Conservation (phyloP, 208 protist genomes). For the Trypanosoma rangeli region DNA sequence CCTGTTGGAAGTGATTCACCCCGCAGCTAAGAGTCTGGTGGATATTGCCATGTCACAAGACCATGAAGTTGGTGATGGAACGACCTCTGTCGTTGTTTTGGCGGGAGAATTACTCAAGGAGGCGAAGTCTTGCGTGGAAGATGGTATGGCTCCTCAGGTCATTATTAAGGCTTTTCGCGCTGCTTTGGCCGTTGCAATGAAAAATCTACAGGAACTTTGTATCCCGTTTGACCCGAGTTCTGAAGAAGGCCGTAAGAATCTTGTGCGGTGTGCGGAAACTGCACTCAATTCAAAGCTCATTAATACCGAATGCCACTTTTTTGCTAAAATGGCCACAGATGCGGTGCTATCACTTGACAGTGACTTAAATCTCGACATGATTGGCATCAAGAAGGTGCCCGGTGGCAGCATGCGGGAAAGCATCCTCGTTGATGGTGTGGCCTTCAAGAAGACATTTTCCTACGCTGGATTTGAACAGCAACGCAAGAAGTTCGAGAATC, state of each 20-base stretch:
- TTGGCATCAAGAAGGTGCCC: slow-evolving; percentile 99
- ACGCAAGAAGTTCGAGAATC: slow-evolving; percentile 97
- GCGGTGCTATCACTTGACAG: slow-evolving; percentile 96
- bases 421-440: slow-evolving; percentile 98
- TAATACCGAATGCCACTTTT: slow-evolving; percentile 95
- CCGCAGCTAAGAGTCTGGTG: slow-evolving; percentile 98
- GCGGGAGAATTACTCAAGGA: slow-evolving; percentile 98
- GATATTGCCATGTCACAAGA: slow-evolving; percentile 99
- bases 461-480: slow-evolving; percentile 99
- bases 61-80: slow-evolving; percentile 99
- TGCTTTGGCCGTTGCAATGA: slow-evolving; percentile 77
- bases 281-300: slow-evolving; percentile 99
- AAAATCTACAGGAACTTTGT: slow-evolving; percentile 91
- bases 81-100: slow-evolving; percentile 99
- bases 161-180: slow-evolving; percentile 97
- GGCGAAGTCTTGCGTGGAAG: slow-evolving; percentile 98
- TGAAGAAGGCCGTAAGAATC: slow-evolving; percentile 69
- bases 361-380: slow-evolving; percentile 97
- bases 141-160: slow-evolving; percentile 99
- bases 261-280: slow-evolving; percentile 97
- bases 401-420: slow-evolving; percentile 99
- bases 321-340: slow-evolving; percentile 99
- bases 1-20: slow-evolving; percentile 99
- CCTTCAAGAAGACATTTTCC: slow-evolving; percentile 99
- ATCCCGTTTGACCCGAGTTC: slow-evolving; percentile 82